phyloP scores from a whole-genome alignment of 1,284 basidiomycete species.

The Irpex sp. region DNA sequence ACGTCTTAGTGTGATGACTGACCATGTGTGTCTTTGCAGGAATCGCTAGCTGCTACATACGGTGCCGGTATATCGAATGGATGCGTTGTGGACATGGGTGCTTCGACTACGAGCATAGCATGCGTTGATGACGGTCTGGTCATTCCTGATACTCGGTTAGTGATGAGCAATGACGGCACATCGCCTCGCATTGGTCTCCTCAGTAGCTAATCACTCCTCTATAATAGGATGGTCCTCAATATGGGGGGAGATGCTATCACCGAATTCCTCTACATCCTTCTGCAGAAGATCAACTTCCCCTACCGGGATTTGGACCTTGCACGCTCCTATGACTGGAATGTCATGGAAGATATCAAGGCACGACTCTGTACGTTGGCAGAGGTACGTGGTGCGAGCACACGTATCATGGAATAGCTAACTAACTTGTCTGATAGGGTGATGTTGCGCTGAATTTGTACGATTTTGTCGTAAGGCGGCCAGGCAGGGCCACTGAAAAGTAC shows the following conservation, averaged over 20 bases:
- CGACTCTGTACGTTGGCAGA: conserved; percentile 81
- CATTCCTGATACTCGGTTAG: conserved; percentile 80
- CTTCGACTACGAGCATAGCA: conserved; percentile 78
- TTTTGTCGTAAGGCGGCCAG: conserved; percentile 79
- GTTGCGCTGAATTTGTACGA: conserved; percentile 88
- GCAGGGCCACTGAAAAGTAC: conserved; percentile 81
- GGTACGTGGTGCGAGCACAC: conserved; percentile 37
- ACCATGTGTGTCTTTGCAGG: conserved; percentile 39
- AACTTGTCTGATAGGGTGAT: conserved; percentile 49
- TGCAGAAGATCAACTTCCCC: conserved; percentile 83
- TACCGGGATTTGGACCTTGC: conserved; percentile 79
- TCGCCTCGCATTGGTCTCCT: neutral
- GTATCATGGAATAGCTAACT: neutral
- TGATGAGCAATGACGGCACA: neutral
- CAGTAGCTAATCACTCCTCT: neutral
- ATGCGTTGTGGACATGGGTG: conserved; percentile 94
- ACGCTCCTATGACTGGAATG: conserved; percentile 77
- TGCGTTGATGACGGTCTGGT: conserved; percentile 96
- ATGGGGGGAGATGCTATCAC: conserved; percentile 96
- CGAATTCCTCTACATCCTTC: conserved; percentile 77
- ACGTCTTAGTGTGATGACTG: neutral
- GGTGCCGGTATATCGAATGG: conserved; percentile 93
- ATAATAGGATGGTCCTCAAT: conserved; percentile 68
- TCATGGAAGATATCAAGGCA: conserved; percentile 86
- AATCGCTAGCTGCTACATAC: conserved; percentile 90